Base-by-base conservation (phyloP, 352 stramenopile genomes). In the Pseudoperonospora humuli region DNA sequence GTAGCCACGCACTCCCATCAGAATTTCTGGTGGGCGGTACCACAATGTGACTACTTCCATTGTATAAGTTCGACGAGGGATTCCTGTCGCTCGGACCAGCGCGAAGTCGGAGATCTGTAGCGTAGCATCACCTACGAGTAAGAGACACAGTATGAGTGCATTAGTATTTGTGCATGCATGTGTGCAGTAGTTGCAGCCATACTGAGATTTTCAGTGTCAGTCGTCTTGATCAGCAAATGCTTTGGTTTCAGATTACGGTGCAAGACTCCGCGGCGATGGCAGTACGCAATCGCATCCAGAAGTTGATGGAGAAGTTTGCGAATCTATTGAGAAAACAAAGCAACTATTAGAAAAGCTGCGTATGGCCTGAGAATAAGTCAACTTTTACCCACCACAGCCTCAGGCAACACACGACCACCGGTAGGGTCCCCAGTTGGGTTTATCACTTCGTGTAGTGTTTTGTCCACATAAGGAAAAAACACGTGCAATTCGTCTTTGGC, bases 181-280 rank as follows among this genome's bases (percentile, higher is more conserved):
- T 14, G 26, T 11, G 4, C n/a, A 5, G 11, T n/a, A 28, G 34
- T 39, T 10, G 13, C 11, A 15, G 17, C 21, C 59, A 47, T 71
- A 86, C 77, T 75, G 6, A 85, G 71, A 5, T 67, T 66, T 7
- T 78, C 62, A 7, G 68, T 60, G 32, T 86, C 65, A 3, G 64
- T 60, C 1, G 77, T 90, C 32, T 85, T 75, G 43, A 96, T 86
- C 8, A 96, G 64, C 42, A 96, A 45, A 45, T 96, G 84, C 39
- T 96, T 93, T 9, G 85, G 85, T 19, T 95, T 95, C 11, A 95
- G 66, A 54, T 95, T 95, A 25, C 86, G 78, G 28, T 96, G 86
- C 42, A 96, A 64, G 8, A 96, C 80, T 23, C 85, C 85, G 24
- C 77, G 74, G 19, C 79, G 61, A 53, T 95, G 85, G 60, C 84